These are phyloP conservation scores for Phytophthora constricta DNA, from an alignment of 352 stramenopile genomes.

Conservation along the genomic window DNA sequence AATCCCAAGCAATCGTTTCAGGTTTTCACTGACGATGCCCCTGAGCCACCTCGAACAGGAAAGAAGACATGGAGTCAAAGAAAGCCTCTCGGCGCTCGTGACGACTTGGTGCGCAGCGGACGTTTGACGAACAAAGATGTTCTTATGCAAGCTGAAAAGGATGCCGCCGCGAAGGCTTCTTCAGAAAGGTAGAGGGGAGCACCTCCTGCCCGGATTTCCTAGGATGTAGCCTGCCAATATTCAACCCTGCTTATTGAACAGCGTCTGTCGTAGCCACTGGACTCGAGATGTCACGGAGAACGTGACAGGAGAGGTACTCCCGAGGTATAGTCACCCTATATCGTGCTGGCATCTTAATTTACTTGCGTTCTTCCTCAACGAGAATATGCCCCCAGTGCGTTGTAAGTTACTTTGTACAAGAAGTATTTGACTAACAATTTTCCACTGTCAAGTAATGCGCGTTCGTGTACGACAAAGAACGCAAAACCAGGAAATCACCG, in stretches of 20 bases:
- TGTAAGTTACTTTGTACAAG: not conserved
- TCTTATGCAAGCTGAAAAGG: slow-evolving; percentile 59
- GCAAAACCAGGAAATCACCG: not conserved
- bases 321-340: slow-evolving; percentile 47
- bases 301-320: slow-evolving; percentile 34
- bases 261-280: slow-evolving; percentile 33
- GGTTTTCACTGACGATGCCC: slow-evolving; percentile 53
- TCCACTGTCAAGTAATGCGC: slow-evolving; percentile 26
- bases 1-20: slow-evolving; percentile 51
- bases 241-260: slow-evolving; percentile 35
- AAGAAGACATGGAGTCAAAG: slow-evolving; percentile 46
- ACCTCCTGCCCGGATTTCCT: slow-evolving; percentile 8
- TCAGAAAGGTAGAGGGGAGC: slow-evolving; percentile 51
- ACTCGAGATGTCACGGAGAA: slow-evolving; percentile 29
- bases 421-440: slow-evolving; percentile 32
- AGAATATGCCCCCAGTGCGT: slow-evolving; percentile 22
- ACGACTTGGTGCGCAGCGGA: slow-evolving; percentile 64
- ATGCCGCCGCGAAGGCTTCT: slow-evolving; percentile 30
- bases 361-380: slow-evolving; percentile 19
- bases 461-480: slow-evolving; percentile 2
- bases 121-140: slow-evolving; percentile 84
- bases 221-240: slow-evolving; percentile 19
- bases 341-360: slow-evolving; percentile 18
- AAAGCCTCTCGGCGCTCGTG: slow-evolving; percentile 69
- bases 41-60: slow-evolving; percentile 27